Conservation (phyloP, 2,329 filamentous ascomycete genomes). For the Daldinia eschscholtzii region DNA sequence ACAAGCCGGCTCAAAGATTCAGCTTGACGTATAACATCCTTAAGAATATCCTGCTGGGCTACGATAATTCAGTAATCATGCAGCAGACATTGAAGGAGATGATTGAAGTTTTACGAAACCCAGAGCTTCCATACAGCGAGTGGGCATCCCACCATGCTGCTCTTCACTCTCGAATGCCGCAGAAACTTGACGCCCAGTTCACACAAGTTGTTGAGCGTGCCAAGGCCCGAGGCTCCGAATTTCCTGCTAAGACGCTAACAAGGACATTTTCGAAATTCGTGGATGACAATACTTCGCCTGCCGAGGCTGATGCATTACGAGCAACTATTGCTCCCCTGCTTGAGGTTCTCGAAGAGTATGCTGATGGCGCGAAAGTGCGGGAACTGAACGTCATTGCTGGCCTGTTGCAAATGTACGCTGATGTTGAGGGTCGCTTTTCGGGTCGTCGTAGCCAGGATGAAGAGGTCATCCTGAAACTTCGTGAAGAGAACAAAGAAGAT, state of each 20-base stretch:
- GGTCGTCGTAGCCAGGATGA: constrained; percentile 88
- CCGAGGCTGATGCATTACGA: constrained; percentile 80
- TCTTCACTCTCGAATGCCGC: constrained; percentile 96
- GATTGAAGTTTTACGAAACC: constrained; percentile 88
- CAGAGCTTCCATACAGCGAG: constrained; percentile 93
- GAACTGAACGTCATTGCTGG: constrained; percentile 86
- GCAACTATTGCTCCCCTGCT: constrained; percentile 79
- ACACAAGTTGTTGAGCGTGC: constrained; percentile 88
- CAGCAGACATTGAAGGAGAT: constrained; percentile 85
- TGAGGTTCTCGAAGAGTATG: constrained; percentile 82
- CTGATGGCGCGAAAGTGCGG: constrained; percentile 89
- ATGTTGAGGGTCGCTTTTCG: constrained; percentile 89
- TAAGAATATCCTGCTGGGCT: constrained; percentile 89
- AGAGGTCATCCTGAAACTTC: constrained; percentile 90
- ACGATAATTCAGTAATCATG: constrained; percentile 99
- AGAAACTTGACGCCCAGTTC: constrained; percentile 87
- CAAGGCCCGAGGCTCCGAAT: constrained; percentile 82
- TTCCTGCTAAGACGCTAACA: constrained; percentile 87
- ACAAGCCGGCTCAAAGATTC: constrained; percentile 92
- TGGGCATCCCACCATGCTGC: constrained; percentile 97
- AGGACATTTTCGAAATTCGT: constrained; percentile 91
- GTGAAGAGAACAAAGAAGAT: constrained; percentile 97
- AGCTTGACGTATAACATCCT: constrained; percentile 81
- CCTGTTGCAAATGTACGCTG: constrained; percentile 84
- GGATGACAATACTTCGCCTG: constrained; percentile 82